Base-by-base conservation (phyloP, 2,329 filamentous ascomycete species). In the Colletotrichum spaethianum region DNA sequence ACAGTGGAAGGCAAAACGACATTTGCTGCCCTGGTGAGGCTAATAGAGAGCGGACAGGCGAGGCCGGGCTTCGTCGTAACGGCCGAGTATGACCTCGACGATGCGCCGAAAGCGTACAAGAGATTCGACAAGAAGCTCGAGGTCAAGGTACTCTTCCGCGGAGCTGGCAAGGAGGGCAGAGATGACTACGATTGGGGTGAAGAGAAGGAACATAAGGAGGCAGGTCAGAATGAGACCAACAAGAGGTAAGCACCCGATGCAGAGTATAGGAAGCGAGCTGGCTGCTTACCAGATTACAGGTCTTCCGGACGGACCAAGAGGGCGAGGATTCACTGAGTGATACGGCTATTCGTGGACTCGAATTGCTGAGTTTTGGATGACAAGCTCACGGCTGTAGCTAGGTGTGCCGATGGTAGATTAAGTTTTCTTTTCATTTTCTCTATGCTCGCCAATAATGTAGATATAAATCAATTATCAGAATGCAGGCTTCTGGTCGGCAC, bases 401-500 rank as follows among this genome's bases (percentile, higher is more conserved):
- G 3, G 16, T 31, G 16, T 1, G 14, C 3, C 16, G 12, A 20
- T 52, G 16, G 26, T 16, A 8, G 48, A 31, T 7, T 36, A 7
- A 36, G 5, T 20, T n/a, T 8, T 7, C 5, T 12, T 36, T 3
- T 36, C 1, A 33, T 20, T n/a, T 55, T 36, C 7, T 31, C 20
- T 33, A 26, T 9, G 1, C 20, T 23, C 42, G 28, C 31, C 31
- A 36, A 36, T 3, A 26, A 48, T 20, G 3, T 33, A 26, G 6
- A 48, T 26, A 4, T 11, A 26, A 2, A 38, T 18, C n/a, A 38
- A 3, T 48, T 23, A 44, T 67, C 16, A 38, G 5, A 70, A 70
- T 1, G 63, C 63, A 5, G 67, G 77, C 76, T 86, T 84, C 80
- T 89, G 87, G 76, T 85, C 86, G 4, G 86, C 86, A 4, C 83